Evolutionary conservation across 345 rosid species (phyloP).

Genomic region (Eucalyptus sideroxylon): DNA sequence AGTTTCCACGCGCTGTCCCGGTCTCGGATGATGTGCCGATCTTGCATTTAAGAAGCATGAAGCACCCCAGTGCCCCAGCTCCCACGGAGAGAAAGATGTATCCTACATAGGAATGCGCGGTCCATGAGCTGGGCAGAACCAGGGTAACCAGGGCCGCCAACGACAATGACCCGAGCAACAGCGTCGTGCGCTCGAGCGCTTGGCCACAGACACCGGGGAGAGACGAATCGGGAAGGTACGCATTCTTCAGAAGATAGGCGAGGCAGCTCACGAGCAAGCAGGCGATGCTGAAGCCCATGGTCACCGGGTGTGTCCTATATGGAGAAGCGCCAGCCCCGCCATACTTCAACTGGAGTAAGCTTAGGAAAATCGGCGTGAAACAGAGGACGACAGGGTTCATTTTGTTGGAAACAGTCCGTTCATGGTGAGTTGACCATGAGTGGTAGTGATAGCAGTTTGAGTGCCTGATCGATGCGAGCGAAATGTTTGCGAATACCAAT

Average conservation of each 20-base stretch:
- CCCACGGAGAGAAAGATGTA: neutral
- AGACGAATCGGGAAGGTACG: neutral
- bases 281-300: neutral
- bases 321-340: neutral
- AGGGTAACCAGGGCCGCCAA: neutral
- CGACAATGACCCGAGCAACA: neutral
- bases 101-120: neutral
- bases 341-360: neutral
- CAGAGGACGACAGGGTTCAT: neutral
- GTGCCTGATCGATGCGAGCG: neutral
- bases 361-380: neutral
- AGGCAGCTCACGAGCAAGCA: neutral
- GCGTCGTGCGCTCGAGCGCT: neutral
- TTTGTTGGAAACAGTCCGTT: neutral
- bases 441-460: neutral
- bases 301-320: neutral
- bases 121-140: neutral
- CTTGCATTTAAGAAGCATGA: neutral
- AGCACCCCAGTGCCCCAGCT: neutral
- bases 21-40: neutral
- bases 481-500: neutral
- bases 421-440: accelerated
- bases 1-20: neutral
- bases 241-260: neutral
- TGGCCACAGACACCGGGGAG: neutral